These are phyloP conservation scores for Inga leiocalycina DNA, from an alignment of 306 rosid species.

Conservation along the genomic window DNA sequence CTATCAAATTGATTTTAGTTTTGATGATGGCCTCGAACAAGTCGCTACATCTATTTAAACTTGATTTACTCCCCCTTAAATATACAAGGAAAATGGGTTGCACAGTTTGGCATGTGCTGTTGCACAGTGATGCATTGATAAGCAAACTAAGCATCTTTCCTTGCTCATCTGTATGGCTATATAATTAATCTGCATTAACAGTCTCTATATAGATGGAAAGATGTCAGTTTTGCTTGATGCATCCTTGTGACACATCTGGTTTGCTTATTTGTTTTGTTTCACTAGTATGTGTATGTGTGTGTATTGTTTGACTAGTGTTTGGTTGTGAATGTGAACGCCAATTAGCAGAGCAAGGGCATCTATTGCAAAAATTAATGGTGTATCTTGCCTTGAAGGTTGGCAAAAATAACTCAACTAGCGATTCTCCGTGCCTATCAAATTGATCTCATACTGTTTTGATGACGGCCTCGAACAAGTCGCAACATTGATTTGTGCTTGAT, in stretches of 20 bases:
- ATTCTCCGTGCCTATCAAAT: background rate
- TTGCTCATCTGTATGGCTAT: background rate
- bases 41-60: background rate
- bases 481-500: background rate
- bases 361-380: background rate
- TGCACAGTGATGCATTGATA: background rate
- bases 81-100: background rate
- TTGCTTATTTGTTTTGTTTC: background rate
- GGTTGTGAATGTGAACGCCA: background rate
- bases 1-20: background rate
- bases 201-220: background rate
- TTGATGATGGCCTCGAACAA: background rate
- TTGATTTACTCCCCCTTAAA: background rate
- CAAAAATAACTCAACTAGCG: background rate
- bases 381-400: background rate
- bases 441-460: background rate
- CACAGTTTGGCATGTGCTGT: background rate
- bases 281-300: background rate
- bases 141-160: background rate
- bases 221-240: background rate
- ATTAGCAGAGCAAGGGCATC: background rate
- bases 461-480: background rate
- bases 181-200: background rate
- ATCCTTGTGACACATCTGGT: background rate
- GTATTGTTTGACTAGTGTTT: background rate